Percentiles rank a stretch among this genome's conserved stretches.
phyloP scores from a whole-genome alignment of 2,329 filamentous ascomycete genomes.

The Microthyrium microscopicum region DNA sequence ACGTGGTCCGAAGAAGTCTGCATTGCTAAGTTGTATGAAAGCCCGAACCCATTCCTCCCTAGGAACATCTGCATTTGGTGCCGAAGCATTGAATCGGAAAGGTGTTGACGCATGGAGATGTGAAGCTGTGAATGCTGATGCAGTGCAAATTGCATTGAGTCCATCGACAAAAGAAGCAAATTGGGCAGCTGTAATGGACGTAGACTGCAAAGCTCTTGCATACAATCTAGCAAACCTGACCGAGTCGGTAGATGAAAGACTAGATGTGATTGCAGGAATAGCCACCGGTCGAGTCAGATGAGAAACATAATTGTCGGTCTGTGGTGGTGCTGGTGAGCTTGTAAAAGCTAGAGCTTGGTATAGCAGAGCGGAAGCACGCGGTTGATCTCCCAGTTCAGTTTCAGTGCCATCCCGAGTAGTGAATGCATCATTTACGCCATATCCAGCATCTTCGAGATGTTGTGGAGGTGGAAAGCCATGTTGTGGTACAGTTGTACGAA shows the following conservation, averaged over 20 bases:
- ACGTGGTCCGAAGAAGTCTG: conserved; percentile 7
- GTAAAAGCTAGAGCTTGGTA: conserved; percentile 6
- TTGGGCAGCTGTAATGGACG: conserved; percentile 1
- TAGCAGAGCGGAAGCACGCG: conserved; percentile 1
- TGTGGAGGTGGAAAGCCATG: conserved; percentile 4
- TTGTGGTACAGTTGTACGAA: conserved; percentile 3
- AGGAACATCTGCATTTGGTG: conserved; percentile 1
- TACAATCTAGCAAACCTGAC: conserved; percentile 6
- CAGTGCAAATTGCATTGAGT: conserved; percentile 4
- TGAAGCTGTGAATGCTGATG: conserved; percentile 2
- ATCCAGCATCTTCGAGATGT: neutral
- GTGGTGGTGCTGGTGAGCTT: conserved; percentile 4
- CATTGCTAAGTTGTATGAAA: conserved; percentile 5
- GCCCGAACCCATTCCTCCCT: conserved; percentile 3
- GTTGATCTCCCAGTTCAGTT: no score
- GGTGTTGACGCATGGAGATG: neutral
- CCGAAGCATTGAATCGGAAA: neutral
- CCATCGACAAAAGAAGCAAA: conserved; percentile 6
- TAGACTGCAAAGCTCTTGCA: conserved; percentile 1
- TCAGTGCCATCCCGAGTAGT: no score
- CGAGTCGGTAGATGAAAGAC: neutral
- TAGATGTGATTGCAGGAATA: no score
- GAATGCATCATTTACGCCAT: no score
- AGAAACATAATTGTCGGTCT: no score
- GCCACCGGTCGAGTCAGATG: no score